Conservation (phyloP, 2,329 filamentous ascomycete genomes). For the Penicillium sp. region DNA sequence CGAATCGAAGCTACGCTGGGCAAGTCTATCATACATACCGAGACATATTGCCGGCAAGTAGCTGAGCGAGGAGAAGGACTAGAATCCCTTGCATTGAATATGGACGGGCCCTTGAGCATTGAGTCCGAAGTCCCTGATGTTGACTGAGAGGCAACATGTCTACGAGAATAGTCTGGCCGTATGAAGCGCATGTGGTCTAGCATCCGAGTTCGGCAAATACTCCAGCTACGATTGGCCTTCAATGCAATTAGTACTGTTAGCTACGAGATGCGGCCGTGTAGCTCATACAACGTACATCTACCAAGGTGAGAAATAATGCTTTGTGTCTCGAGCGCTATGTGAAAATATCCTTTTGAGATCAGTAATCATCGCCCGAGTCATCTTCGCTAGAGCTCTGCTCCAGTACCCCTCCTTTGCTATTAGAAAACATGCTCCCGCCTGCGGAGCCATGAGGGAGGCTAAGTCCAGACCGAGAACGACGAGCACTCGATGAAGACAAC, state of each 20-base stretch:
- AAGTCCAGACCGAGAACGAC: background rate
- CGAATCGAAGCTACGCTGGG: background rate
- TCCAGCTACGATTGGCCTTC: too few species aligned
- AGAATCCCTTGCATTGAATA: too few species aligned
- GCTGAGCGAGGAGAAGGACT: too few species aligned
- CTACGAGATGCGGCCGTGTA: too few species aligned
- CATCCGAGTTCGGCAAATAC: too few species aligned
- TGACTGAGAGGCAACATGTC: too few species aligned
- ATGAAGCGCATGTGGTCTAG: too few species aligned
- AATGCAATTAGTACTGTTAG: too few species aligned
- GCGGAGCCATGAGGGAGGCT: background rate
- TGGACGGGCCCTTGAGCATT: too few species aligned
- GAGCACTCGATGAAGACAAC: background rate
- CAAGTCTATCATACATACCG: background rate
- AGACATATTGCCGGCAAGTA: too few species aligned
- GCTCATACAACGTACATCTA: background rate
- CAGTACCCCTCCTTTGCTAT: background rate
- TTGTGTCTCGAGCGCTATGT: background rate
- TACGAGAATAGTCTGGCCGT: too few species aligned
- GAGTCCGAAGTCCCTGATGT: too few species aligned
- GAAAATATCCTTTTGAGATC: background rate
- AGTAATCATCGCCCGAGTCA: background rate
- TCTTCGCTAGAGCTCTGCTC: background rate
- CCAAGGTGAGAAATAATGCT: background rate
- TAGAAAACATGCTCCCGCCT: background rate